phyloP scores from a whole-genome alignment of 208 protist species.

The Herpetomonas tarakana region DNA sequence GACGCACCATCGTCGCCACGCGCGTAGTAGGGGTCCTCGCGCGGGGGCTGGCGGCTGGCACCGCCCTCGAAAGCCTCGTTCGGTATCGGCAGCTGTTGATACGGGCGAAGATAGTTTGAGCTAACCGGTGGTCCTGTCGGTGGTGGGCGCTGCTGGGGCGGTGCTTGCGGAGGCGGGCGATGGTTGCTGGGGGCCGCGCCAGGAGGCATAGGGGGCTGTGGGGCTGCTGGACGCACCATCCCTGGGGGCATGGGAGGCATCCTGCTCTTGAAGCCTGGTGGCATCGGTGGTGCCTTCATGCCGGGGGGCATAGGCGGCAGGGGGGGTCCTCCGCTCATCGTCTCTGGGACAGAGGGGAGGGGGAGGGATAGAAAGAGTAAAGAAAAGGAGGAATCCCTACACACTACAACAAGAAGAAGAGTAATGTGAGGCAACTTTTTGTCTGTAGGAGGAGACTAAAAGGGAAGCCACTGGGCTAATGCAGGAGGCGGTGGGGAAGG shows the following conservation, averaged over 20 bases:
- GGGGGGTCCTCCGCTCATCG: background rate
- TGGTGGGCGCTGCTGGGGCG: constrained; percentile 14
- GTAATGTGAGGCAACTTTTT: no score
- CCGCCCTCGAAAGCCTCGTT: no score
- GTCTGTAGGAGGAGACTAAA: no score
- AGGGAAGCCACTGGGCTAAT: no score
- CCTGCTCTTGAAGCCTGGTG: constrained; percentile 17
- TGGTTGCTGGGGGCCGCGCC: constrained; percentile 7
- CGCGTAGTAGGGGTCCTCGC: no score
- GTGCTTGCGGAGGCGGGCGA: background rate
- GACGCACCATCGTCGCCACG: no score
- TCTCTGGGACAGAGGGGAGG: constrained; percentile 4
- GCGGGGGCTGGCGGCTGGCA: no score
- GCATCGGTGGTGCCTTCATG: constrained; percentile 31
- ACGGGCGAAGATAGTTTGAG: no score
- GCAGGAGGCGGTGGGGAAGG: no score
- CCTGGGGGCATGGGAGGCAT: constrained; percentile 41
- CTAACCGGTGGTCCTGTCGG: no score
- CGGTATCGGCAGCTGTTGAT: no score
- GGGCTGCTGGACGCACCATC: constrained; percentile 13
- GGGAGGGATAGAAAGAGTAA: constrained; percentile 7
- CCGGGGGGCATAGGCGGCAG: constrained; percentile 15
- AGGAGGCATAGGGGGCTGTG: constrained; percentile 3
- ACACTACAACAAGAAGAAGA: no score
- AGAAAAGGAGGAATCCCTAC: background rate